Conservation (phyloP, 225 moss, liverwort and hornwort species). For the Sphagnum contortum region DNA sequence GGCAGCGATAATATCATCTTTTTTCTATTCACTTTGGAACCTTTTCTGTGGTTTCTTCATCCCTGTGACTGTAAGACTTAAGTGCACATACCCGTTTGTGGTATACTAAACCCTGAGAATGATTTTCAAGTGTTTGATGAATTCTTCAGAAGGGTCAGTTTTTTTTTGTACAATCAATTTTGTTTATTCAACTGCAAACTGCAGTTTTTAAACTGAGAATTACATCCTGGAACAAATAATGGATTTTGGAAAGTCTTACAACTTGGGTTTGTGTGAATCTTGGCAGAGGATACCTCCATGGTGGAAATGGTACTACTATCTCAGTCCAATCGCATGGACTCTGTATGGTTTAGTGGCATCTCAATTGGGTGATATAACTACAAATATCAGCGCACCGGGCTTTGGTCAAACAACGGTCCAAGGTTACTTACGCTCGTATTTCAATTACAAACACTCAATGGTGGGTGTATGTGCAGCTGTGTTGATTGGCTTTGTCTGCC, state of each 20-base stretch:
- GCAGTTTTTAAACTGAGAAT: too few relatives aligned
- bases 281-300: slow-evolving; percentile 72
- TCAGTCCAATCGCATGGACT: slow-evolving; percentile 85
- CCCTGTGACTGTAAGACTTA: slow-evolving; percentile 60
- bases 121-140: too few relatives aligned
- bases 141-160: too few relatives aligned
- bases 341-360: slow-evolving; percentile 78
- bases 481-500: slow-evolving; percentile 36
- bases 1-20: slow-evolving; percentile 82
- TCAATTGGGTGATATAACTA: slow-evolving; percentile 67
- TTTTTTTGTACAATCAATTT: too few relatives aligned
- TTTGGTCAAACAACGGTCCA: slow-evolving; percentile 19
- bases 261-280: too few relatives aligned
- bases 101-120: too few relatives aligned
- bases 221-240: too few relatives aligned
- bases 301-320: slow-evolving; percentile 92
- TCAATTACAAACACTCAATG: slow-evolving; percentile 62
- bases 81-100: background rate
- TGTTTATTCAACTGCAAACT: too few relatives aligned
- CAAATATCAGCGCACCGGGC: slow-evolving; percentile 24
- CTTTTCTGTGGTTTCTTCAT: slow-evolving; percentile 90
- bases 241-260: too few relatives aligned
- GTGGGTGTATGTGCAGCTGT: slow-evolving; percentile 64
- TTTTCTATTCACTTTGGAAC: slow-evolving; percentile 91
- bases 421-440: slow-evolving; percentile 46